Percentiles rank a stretch among this genome's conserved stretches.
Evolutionary conservation across 106 monocot genomes (phyloP).

Genomic region (Triglochin maritima): DNA sequence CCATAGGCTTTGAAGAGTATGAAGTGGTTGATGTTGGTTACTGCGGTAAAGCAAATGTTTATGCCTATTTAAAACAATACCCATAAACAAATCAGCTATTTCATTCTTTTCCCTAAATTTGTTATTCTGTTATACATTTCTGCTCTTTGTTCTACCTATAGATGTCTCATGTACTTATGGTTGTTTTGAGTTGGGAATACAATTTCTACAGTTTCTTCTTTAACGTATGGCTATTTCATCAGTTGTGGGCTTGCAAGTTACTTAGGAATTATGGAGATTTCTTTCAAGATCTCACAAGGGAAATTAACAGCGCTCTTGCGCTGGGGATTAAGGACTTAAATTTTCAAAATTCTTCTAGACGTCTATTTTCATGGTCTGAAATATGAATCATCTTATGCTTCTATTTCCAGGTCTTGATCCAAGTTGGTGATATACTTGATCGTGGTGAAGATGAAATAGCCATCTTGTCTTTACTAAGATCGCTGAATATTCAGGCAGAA

Average conservation of each 20-base stretch:
- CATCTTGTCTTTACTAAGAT: conserved; percentile 71
- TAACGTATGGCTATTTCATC: not conserved
- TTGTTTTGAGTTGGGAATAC: too few species aligned
- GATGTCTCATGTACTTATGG: too few species aligned
- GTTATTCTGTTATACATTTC: too few species aligned
- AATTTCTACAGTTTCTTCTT: not conserved
- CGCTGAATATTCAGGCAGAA: conserved; percentile 63
- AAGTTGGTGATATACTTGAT: conserved; percentile 92
- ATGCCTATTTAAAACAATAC: too few species aligned
- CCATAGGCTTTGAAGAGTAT: too few species aligned
- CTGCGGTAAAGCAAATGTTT: too few species aligned
- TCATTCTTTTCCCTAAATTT: too few species aligned
- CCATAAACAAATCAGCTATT: too few species aligned
- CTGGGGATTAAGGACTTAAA: not conserved
- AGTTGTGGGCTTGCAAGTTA: not conserved
- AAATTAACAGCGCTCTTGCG: too few species aligned
- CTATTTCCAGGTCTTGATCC: conserved; percentile 54
- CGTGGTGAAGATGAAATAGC: conserved; percentile 93
- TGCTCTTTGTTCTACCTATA: too few species aligned
- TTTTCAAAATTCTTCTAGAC: not conserved
- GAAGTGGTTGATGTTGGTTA: too few species aligned
- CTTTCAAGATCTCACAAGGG: not conserved
- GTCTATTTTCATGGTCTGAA: not conserved
- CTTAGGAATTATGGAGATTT: not conserved
- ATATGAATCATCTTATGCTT: not conserved